These are phyloP conservation scores for Diaporthe capsici DNA, from an alignment of 2,329 filamentous ascomycete genomes.

Conservation along the genomic window DNA sequence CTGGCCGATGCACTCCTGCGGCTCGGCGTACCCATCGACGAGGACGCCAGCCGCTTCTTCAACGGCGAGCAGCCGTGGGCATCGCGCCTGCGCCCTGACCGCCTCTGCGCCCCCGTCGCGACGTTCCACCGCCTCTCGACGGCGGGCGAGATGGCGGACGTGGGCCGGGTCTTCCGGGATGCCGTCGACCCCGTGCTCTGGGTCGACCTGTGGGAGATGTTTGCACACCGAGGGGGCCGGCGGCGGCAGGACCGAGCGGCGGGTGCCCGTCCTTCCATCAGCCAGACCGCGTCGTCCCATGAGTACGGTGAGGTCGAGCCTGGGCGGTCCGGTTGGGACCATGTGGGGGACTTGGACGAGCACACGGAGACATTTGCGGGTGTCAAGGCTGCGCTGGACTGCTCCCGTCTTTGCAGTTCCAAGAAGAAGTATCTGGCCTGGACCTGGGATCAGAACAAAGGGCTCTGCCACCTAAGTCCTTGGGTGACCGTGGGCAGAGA, in stretches of 20 bases:
- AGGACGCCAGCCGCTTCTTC: constrained; percentile 67
- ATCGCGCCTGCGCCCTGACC: constrained; percentile 63
- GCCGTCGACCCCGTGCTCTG: constrained; percentile 60
- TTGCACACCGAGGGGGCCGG: constrained; percentile 45
- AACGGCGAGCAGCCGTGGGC: constrained; percentile 66
- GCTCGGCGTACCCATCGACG: constrained; percentile 67
- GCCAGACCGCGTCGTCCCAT: constrained; percentile 51
- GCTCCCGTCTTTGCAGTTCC: constrained; percentile 57
- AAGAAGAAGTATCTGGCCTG: constrained; percentile 62
- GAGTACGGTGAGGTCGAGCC: constrained; percentile 52
- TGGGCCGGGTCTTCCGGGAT: constrained; percentile 57
- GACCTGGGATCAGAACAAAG: constrained; percentile 59
- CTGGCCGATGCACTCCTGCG: constrained; percentile 67
- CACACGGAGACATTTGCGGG: constrained; percentile 54
- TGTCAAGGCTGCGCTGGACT: constrained; percentile 57
- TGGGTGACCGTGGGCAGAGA: constrained; percentile 64
- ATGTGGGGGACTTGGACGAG: constrained; percentile 64
- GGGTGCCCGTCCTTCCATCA: background rate
- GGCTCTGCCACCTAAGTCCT: constrained; percentile 61
- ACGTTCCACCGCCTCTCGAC: constrained; percentile 67
- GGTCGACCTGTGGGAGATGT: constrained; percentile 65
- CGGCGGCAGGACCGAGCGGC: background rate
- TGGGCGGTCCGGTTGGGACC: constrained; percentile 59
- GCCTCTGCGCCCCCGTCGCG: constrained; percentile 66
- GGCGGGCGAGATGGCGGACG: constrained; percentile 59